These are phyloP conservation scores for Pisolithus tinctorius DNA, from an alignment of 768 basidiomycete genomes.

Conservation along the genomic window DNA sequence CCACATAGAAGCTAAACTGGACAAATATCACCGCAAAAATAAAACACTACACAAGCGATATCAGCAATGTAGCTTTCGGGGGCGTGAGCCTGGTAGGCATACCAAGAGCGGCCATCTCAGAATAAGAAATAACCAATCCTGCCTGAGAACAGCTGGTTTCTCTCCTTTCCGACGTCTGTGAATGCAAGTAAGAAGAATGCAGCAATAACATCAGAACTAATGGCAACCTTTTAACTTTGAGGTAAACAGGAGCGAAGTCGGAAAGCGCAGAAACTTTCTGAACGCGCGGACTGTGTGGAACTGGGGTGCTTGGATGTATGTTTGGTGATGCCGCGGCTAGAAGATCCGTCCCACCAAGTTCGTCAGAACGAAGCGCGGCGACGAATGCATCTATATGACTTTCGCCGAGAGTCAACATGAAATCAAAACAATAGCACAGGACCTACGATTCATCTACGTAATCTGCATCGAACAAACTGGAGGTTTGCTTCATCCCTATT, in stretches of 20 bases:
- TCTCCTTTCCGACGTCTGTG: slow-evolving; percentile 32
- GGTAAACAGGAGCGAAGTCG: slow-evolving; percentile 87
- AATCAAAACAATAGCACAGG: background rate
- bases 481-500: slow-evolving; percentile 9
- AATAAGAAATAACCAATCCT: slow-evolving; percentile 72
- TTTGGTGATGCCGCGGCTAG: slow-evolving; percentile 16
- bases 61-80: background rate
- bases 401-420: background rate
- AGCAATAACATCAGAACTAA: background rate
- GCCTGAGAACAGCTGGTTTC: slow-evolving; percentile 35
- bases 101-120: slow-evolving; percentile 87
- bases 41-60: slow-evolving; percentile 46
- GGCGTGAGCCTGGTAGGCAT: slow-evolving; percentile 14
- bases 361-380: slow-evolving; percentile 62
- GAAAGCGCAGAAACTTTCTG: slow-evolving; percentile 78
- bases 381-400: slow-evolving; percentile 75
- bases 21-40: slow-evolving; percentile 78
- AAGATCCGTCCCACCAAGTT: slow-evolving; percentile 27
- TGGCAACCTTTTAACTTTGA: slow-evolving; percentile 66
- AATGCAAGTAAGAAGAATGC: slow-evolving; percentile 2
- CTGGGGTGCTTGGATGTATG: slow-evolving; percentile 15
- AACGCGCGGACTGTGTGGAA: slow-evolving; percentile 42
- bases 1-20: slow-evolving; percentile 82
- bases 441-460: slow-evolving; percentile 72
- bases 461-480: slow-evolving; percentile 37